Base-by-base conservation (phyloP, 495 filamentous ascomycete genomes). In the Xylaria curta region DNA sequence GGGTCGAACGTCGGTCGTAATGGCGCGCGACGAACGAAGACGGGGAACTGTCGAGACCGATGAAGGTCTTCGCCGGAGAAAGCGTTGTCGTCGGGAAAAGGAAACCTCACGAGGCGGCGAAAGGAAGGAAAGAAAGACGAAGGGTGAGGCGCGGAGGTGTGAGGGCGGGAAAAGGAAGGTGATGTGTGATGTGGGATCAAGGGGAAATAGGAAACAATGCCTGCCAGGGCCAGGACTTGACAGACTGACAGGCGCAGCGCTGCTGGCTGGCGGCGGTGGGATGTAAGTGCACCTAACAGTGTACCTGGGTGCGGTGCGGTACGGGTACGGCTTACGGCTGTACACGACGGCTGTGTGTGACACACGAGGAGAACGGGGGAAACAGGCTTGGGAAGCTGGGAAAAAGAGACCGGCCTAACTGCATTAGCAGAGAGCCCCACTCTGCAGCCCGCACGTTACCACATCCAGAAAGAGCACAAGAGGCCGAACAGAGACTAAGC, bases 1-100 rank as follows among this genome's bases (percentile, higher is more conserved):
- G 64, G 54, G 64, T 72, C 64, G 70, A 68, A 54, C 70, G 70
- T 72, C 70, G 70, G 70, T 72, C 64, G 70, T 66, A 60, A 64
- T 26, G 69, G 62, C 69, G 54, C 64, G 65, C 64, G 64, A 72
- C 70, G 70, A 68, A 62, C 64, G 70, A 68, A 54, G 2, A 64
- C 40, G 63, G 36, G 53, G 64, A 49, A 72, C 54, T 72, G 54
- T 68, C 70, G 44, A 68, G 70, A 68, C 65, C 70, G 53, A 68
- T 72, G 21, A 68, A 63, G 70, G 70, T 72, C 70, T 59, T 65
- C 44, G 64, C 70, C 70, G 70, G 24, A 46, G 36, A 42, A 72
- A 72, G 42, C 10, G 64, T 56, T 68, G 70, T 68, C 70, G 70
- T 72, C 65, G 63, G 47, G 68, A 63, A 66, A 62, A 33, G 64